Evolutionary conservation across 2,329 filamentous ascomycete genomes (phyloP), one percentile per base, ranked within the genome.

Genomic region (Aspergillus chevalieri): DNA sequence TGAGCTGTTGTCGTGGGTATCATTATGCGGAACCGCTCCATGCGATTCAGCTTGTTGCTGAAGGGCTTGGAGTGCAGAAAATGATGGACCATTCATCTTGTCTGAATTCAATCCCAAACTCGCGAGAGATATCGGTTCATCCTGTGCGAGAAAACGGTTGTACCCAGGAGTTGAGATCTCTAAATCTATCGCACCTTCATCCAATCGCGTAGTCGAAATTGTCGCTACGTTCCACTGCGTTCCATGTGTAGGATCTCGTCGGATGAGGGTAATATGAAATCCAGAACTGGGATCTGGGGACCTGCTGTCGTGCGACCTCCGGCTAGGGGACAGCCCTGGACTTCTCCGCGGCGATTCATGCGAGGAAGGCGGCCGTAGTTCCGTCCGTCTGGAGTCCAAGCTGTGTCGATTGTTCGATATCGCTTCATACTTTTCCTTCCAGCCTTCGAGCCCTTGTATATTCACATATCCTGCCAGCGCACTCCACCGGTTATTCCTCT

Each of bases 181-280:
- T 9, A 85, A 72, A 36, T 76, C 74, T 48, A 78, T 72, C 2
- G 64, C 49, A 33, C 63, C 60, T 46, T 57, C 59, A 46, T 64
- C 65, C 49, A 59, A 54, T 33, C 53, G 60, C 33, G 62, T 60
- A 41, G 67, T 71, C 39, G 76, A 78, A 44, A 89, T 77, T 48
- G 77, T 82, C 19, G 83, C 87, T 10, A 90, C 78, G 61, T 90
- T 90, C 85, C 86, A 89, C 65, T 90, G 87, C 48, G 76, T 76
- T 6, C 82, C 82, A 7, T 83, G 81, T 19, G 78, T 75, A 1
- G 85, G 85, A 63, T 90, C 84, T 55, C 86, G 80, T n/a, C 87
- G 83, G 58, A 90, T 89, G 12, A 91, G 67, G 0, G 82, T 84
- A 43, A 76, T 65, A 48, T 65, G 64, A 46, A 72, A 72, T 2